Evolutionary conservation across 148 eudicot species (phyloP).

Genomic region (Amaranthus cruentus): DNA sequence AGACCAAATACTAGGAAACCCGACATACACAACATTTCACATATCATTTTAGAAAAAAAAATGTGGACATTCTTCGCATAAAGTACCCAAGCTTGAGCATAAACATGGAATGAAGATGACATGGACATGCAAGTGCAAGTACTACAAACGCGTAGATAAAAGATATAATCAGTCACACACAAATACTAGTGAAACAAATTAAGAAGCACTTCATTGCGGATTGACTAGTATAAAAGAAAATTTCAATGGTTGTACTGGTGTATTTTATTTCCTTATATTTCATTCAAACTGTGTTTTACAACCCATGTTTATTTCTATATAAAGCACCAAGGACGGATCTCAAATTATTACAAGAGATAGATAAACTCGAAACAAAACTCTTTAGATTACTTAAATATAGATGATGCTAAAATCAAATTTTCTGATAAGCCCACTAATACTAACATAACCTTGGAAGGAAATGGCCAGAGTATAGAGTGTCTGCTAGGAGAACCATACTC

Average conservation of each 20-base stretch:
- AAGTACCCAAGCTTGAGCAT: background rate
- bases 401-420: too few relatives aligned
- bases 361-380: too few relatives aligned
- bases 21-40: background rate
- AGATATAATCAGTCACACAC: background rate
- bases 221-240: background rate
- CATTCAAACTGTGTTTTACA: background rate
- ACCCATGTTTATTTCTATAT: too few relatives aligned
- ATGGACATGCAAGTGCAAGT: background rate
- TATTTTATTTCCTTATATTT: background rate
- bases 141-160: background rate
- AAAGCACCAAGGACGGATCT: background rate
- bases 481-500: too few relatives aligned
- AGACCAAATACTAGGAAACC: background rate
- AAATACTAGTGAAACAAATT: background rate
- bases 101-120: too few relatives aligned
- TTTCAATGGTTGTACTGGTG: background rate
- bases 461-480: too few relatives aligned
- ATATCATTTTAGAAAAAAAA: background rate
- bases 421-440: too few relatives aligned
- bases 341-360: background rate
- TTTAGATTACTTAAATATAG: too few relatives aligned
- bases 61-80: background rate
- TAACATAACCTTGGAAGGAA: too few relatives aligned
- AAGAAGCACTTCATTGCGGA: background rate